Percentiles rank a stretch among this genome's conserved stretches.
Evolutionary conservation across 108 stramenopile species (phyloP).

Genomic region (Stephanodiscus triporus): DNA sequence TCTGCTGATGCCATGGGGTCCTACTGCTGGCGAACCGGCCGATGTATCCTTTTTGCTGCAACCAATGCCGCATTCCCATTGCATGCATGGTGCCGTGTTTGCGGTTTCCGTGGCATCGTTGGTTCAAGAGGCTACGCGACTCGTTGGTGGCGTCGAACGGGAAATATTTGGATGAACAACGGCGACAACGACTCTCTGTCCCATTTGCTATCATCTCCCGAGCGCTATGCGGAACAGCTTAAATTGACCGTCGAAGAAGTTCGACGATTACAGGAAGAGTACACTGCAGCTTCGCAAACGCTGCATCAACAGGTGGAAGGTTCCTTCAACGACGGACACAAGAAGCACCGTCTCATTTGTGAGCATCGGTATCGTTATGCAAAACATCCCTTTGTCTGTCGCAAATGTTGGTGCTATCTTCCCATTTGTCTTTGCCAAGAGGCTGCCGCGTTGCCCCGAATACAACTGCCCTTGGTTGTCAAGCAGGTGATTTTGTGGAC

Average conservation of each 20-base stretch:
- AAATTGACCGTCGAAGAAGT: not conserved
- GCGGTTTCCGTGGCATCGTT: not conserved
- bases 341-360: conserved; percentile 55
- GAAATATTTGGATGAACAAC: not conserved
- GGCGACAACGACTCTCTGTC: not conserved
- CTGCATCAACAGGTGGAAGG: not conserved
- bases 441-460: not conserved
- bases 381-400: conserved; percentile 59
- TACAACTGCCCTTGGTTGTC: conserved; percentile 21
- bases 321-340: not conserved
- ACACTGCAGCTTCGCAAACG: not conserved
- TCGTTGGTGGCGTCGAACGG: not conserved
- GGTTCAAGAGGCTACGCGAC: not conserved
- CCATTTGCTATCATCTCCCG: not conserved
- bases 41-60: not conserved
- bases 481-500: conserved; percentile 52
- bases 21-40: not conserved
- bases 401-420: conserved; percentile 51
- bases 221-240: not conserved
- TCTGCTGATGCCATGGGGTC: no score
- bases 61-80: not conserved
- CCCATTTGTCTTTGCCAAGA: conserved; percentile 56
- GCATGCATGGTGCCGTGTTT: not conserved
- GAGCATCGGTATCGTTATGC: conserved; percentile 42
- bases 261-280: not conserved